Percentiles rank a stretch among this genome's conserved stretches.
Evolutionary conservation across 208 protist species (phyloP).

Genomic region (Porcisia deanei): DNA sequence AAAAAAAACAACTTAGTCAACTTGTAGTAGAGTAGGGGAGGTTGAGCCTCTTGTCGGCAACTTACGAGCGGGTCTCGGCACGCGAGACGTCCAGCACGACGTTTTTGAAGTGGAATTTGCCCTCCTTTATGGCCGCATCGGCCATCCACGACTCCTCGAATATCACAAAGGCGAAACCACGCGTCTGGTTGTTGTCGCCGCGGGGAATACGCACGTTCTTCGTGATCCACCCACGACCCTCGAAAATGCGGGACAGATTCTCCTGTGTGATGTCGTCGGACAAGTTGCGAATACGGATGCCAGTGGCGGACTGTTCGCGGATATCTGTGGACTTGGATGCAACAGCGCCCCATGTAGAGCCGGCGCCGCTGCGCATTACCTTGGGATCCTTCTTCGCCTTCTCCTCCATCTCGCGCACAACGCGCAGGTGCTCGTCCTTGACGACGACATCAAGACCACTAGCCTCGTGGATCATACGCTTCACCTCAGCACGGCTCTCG

Average conservation of each 20-base stretch:
- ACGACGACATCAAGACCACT: constrained; percentile 51
- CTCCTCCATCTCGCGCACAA: constrained; percentile 44
- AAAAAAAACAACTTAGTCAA: background rate
- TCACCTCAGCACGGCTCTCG: constrained; percentile 70
- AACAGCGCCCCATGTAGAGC: constrained; percentile 50
- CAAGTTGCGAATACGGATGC: constrained; percentile 82
- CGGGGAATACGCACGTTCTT: constrained; percentile 62
- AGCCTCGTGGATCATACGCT: constrained; percentile 74
- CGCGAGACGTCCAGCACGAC: constrained; percentile 65
- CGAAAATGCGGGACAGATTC: constrained; percentile 78
- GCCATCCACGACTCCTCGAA: constrained; percentile 55
- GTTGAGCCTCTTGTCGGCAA: background rate
- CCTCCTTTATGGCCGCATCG: constrained; percentile 36
- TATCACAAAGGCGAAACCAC: constrained; percentile 83
- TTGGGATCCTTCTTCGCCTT: constrained; percentile 44
- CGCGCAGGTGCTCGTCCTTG: constrained; percentile 58
- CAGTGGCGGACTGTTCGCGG: constrained; percentile 45
- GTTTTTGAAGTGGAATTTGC: constrained; percentile 77
- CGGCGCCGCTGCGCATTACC: constrained; percentile 15
- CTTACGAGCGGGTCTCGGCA: constrained; percentile 38
- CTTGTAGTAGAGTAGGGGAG: background rate
- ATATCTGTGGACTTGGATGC: constrained; percentile 31
- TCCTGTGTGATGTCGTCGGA: constrained; percentile 80
- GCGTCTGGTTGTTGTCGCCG: constrained; percentile 56
- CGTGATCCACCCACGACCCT: constrained; percentile 46